These are phyloP conservation scores for Telopea speciosissima DNA, from an alignment of 177 flowering plant genomes.

Conservation along the genomic window DNA sequence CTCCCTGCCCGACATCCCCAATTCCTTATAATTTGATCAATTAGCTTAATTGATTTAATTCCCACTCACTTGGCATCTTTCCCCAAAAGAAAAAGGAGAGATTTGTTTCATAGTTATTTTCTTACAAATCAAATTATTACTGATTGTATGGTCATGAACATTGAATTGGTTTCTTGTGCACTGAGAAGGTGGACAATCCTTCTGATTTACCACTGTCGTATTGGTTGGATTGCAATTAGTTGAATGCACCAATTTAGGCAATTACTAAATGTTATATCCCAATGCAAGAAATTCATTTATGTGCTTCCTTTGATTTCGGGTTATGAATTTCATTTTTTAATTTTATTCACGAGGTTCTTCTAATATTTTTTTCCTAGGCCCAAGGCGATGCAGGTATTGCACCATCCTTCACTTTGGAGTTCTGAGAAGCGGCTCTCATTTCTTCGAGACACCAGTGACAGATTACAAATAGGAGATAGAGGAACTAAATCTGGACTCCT, in stretches of 20 bases:
- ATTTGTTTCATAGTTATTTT: not conserved
- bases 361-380: constrained; percentile 38
- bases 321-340: not conserved
- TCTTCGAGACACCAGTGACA: constrained; percentile 85
- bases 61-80: too few species aligned
- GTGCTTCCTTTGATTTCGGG: not conserved
- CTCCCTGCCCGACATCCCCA: not conserved
- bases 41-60: not conserved
- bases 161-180: not conserved
- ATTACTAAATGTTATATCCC: not conserved
- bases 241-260: not conserved
- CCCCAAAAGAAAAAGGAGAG: too few species aligned
- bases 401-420: constrained; percentile 85
- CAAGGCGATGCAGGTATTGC: constrained; percentile 56
- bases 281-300: not conserved
- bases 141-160: not conserved
- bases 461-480: constrained; percentile 78
- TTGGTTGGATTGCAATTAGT: not conserved
- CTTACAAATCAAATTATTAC: not conserved
- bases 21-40: not conserved
- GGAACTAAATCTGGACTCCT: constrained; percentile 45
- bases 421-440: constrained; percentile 74
- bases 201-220: not conserved
- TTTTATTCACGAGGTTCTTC: not conserved
- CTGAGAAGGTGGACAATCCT: too few species aligned